These are phyloP conservation scores for Phlebopus sp. DNA, from an alignment of 1,284 basidiomycete genomes.

Conservation along the genomic window DNA sequence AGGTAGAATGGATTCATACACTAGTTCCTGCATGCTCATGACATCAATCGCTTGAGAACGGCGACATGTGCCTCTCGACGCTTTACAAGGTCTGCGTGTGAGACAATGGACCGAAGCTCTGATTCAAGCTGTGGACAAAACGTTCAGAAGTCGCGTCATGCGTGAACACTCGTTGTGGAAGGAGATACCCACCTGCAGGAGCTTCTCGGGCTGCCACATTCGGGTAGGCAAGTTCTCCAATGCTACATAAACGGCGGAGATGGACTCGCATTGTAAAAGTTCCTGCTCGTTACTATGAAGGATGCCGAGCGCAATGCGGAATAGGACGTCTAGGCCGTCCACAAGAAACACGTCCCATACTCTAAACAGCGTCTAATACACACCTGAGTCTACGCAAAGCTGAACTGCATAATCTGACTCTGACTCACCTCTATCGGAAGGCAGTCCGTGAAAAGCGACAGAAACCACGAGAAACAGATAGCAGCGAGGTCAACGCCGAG, in stretches of 20 bases:
- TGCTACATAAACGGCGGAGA: slow-evolving; percentile 83
- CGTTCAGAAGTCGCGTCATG: not conserved
- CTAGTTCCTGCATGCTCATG: slow-evolving; percentile 5
- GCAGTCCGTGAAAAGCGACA: slow-evolving; percentile 95
- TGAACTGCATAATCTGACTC: slow-evolving; percentile 5
- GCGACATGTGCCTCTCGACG: slow-evolving; percentile 61
- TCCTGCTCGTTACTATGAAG: slow-evolving; percentile 82
- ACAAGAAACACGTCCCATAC: slow-evolving; percentile 97
- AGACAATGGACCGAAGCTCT: slow-evolving; percentile 65
- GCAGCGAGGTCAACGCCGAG: slow-evolving; percentile 90
- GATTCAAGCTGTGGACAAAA: slow-evolving; percentile 49
- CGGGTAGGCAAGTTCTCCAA: slow-evolving; percentile 85
- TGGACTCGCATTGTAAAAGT: slow-evolving; percentile 77
- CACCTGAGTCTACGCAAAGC: not conserved
- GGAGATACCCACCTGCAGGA: slow-evolving; percentile 67
- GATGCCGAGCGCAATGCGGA: slow-evolving; percentile 86
- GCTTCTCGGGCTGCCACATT: slow-evolving; percentile 89
- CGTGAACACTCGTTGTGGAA: not conserved
- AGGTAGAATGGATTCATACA: too few relatives aligned
- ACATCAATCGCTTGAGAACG: slow-evolving; percentile 43
- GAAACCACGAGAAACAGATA: slow-evolving; percentile 97
- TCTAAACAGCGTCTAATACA: slow-evolving; percentile 73
- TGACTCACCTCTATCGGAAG: slow-evolving; percentile 84
- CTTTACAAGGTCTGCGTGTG: slow-evolving; percentile 67
- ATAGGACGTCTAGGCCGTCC: slow-evolving; percentile 90